Conservation (phyloP, 768 basidiomycete species). For the Termitomyces sp. region DNA sequence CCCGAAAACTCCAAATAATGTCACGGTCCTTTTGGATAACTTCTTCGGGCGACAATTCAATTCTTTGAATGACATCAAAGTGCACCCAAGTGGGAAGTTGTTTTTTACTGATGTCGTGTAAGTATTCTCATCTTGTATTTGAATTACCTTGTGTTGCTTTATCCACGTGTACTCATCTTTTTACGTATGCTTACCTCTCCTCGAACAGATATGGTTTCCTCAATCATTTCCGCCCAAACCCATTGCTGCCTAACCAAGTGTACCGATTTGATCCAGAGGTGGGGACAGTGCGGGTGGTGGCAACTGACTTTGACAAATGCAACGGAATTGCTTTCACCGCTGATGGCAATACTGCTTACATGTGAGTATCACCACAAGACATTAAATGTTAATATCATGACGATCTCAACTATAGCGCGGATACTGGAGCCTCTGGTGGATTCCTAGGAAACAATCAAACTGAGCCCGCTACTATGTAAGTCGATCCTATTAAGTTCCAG, state of each 20-base stretch:
- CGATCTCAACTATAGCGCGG: slow-evolving; percentile 34
- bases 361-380: slow-evolving; percentile 34
- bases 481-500: not conserved
- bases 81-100: slow-evolving; percentile 67
- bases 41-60: slow-evolving; percentile 82
- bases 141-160: not conserved
- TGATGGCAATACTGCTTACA: slow-evolving; percentile 63
- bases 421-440: slow-evolving; percentile 49
- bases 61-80: slow-evolving; percentile 76
- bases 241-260: slow-evolving; percentile 70
- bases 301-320: slow-evolving; percentile 69
- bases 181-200: not conserved
- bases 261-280: slow-evolving; percentile 74
- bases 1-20: slow-evolving; percentile 60
- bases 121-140: slow-evolving; percentile 21
- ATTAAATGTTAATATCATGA: not conserved
- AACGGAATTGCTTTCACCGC: slow-evolving; percentile 77
- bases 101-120: slow-evolving; percentile 77
- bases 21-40: slow-evolving; percentile 74
- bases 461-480: slow-evolving; percentile 66
- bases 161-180: not conserved
- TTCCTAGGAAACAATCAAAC: slow-evolving; percentile 52
- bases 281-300: slow-evolving; percentile 65
- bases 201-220: slow-evolving; percentile 57
- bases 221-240: slow-evolving; percentile 63